Base-by-base conservation (phyloP, 805 yeast species). In the Ogataea haglerorum region DNA sequence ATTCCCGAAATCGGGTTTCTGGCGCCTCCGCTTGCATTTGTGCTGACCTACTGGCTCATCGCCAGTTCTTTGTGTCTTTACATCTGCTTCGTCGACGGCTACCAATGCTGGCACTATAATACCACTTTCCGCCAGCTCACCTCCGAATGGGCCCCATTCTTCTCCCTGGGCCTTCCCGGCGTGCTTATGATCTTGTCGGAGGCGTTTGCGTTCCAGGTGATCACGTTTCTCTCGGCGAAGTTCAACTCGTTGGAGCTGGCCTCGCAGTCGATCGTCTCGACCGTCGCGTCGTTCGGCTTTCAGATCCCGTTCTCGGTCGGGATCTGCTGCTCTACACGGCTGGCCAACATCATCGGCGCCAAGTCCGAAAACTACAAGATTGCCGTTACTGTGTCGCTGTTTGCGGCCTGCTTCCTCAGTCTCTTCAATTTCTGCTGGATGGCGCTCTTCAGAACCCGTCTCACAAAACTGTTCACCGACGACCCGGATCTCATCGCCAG, bases 1-100 rank as follows among this genome's bases (percentile, higher is more conserved):
- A 82, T 80, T 3, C 77, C 85, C 79, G 63, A 72, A 52, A 49
- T 86, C 10, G 87, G 86, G 2, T 80, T 78, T 53, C 53, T 73
- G 32, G 88, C 88, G 9, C 90, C 91, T 2, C 89, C 90, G 26
- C 63, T 80, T 15, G 72, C 88, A 7, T 84, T 82, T 19, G 79
- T 78, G 2, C 66, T 78, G 16, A 80, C 86, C 10, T 78, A 80
- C 56, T 83, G 86, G 80, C 53, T 78, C 40, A 82, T 83, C 85
- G 76, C 82, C 21, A 32, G 68, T 13, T 62, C 75, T 24, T 55
- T 85, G 36, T 52, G 78, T 25, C 45, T 63, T 1, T 86, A 85
- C 56, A 80, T 76, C 2, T 46, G 69, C 4, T 68, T 67, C 37
- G 59, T 82, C 26, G 85, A 82, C 52, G 90, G 89, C 3, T 65